These are phyloP conservation scores for Candolleomyces eurysporus DNA, from an alignment of 768 basidiomycete genomes.

Conservation along the genomic window DNA sequence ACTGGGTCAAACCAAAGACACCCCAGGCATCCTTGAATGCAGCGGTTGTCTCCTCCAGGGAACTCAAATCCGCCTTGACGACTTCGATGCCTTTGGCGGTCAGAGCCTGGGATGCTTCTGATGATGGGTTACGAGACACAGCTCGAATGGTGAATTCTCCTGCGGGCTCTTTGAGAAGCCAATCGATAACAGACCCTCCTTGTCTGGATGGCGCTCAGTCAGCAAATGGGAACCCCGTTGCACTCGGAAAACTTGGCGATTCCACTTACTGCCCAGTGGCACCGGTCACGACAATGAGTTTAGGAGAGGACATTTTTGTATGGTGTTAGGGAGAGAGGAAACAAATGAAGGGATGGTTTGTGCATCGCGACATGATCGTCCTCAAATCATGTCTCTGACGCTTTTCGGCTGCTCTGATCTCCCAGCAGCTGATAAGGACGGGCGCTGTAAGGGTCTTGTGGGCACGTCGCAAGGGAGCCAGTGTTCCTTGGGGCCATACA, in stretches of 20 bases:
- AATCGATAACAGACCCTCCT: constrained; percentile 16
- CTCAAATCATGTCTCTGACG: too few relatives aligned
- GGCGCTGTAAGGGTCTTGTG: too few relatives aligned
- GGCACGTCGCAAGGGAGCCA: too few relatives aligned
- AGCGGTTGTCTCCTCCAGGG: constrained; percentile 12
- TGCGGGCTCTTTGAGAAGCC: constrained; percentile 15
- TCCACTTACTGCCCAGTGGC: constrained; percentile 17
- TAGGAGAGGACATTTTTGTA: constrained; percentile 6
- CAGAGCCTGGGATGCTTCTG: constrained; percentile 9
- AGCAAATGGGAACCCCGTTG: too few relatives aligned
- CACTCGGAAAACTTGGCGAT: too few relatives aligned
- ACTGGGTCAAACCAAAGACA: constrained; percentile 13
- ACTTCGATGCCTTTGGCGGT: constrained; percentile 13
- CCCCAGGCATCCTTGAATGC: constrained; percentile 16
- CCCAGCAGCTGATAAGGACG: too few relatives aligned
- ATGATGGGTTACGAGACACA: constrained; percentile 9
- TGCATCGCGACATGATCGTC: too few relatives aligned
- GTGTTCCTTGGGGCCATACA: too few relatives aligned
- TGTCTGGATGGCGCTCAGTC: constrained; percentile 9
- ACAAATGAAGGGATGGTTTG: too few relatives aligned
- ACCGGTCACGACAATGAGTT: constrained; percentile 16
- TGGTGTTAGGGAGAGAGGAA: too few relatives aligned
- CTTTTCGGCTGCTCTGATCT: too few relatives aligned
- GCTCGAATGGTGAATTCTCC: constrained; percentile 12
- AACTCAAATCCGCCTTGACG: constrained; percentile 14